Base-by-base conservation (phyloP, 179 eudicot species). In the Actinidia chinensis region DNA sequence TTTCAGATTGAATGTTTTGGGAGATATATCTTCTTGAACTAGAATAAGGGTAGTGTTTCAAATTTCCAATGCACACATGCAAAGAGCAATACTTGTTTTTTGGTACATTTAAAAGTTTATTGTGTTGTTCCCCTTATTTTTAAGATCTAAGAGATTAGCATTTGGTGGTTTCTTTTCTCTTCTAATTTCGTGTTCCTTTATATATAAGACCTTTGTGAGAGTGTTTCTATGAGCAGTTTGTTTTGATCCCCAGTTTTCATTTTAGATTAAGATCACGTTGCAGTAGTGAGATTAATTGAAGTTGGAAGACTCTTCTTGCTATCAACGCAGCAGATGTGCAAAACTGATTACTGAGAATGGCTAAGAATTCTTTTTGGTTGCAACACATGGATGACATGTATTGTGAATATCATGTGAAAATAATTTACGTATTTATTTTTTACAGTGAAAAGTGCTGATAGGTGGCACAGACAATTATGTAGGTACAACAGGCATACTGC, bases 81-180 rank as follows among this genome's bases (percentile, higher is more conserved):
- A 68, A 47, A 17, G 14, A n/a, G 71, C 43, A n/a, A 46, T 46
- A 20, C 28, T 69, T 69, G 73, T 54, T 28, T 69, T 47, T 68
- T 22, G 6, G n/a, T 18, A 56, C 61, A n/a, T 56, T 56, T 3
- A 52, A 52, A 52, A 56, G 72, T 68, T 68, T 68, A n/a, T 8
- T 40, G 48, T 10, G 2, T 11, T 11, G 10, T 22, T 46, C 12
- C 6, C 73, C 28, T 46, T 20, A 6, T 69, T 47, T 17, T 68
- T n/a, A 23, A 25, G 22, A 20, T 69, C 51, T 10, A 13, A 46
- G 15, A 13, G 73, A 20, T 18, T 56, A 52, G 61, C 23, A 56
- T 22, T 22, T 10, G 36, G 17, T 23, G 46, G 33, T 14, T 46
- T 23, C 12, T 47, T 25, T 46, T 14, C 22, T 23, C 12, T n/a